Evolutionary conservation across 768 basidiomycete species (phyloP).

Genomic region (Pleurotus pulmonarius): DNA sequence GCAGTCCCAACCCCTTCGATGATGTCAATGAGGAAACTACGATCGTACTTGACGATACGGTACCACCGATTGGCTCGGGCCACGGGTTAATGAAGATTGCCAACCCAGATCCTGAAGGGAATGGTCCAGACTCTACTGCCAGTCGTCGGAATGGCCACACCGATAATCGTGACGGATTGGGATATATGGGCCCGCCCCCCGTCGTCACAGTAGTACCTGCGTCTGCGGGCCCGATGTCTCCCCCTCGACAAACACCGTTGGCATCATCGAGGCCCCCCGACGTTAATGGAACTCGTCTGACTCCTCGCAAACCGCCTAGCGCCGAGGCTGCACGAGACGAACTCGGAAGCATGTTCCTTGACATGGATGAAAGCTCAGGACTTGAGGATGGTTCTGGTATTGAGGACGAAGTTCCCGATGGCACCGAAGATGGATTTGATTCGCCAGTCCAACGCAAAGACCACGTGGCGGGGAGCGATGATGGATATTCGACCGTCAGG

Average conservation of each 20-base stretch:
- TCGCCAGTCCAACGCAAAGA: slow-evolving; percentile 5
- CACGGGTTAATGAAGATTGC: not conserved
- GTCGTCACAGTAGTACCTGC: slow-evolving; percentile 12
- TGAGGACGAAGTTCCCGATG: slow-evolving; percentile 30
- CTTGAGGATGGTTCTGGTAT: slow-evolving; percentile 39
- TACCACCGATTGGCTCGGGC: not conserved
- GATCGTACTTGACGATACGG: not conserved
- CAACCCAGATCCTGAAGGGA: not conserved
- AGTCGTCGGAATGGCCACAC: not conserved
- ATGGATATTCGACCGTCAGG: not conserved
- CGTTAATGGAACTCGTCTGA: slow-evolving; percentile 1
- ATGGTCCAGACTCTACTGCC: not conserved
- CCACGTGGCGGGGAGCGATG: not conserved
- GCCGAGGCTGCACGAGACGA: slow-evolving; percentile 4
- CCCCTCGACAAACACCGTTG: slow-evolving; percentile 16
- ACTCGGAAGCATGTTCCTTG: slow-evolving; percentile 56
- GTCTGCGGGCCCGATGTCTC: slow-evolving; percentile 1
- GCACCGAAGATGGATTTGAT: slow-evolving; percentile 25
- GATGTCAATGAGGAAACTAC: not conserved
- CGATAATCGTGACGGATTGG: not conserved
- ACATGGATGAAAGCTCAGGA: slow-evolving; percentile 54
- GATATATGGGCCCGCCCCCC: not conserved
- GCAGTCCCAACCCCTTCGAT: slow-evolving; percentile 2
- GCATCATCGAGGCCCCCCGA: slow-evolving; percentile 15
- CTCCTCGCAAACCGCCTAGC: not conserved